Evolutionary conservation across 2,329 filamentous ascomycete genomes (phyloP).

Genomic region (Helminthosporium solani): DNA sequence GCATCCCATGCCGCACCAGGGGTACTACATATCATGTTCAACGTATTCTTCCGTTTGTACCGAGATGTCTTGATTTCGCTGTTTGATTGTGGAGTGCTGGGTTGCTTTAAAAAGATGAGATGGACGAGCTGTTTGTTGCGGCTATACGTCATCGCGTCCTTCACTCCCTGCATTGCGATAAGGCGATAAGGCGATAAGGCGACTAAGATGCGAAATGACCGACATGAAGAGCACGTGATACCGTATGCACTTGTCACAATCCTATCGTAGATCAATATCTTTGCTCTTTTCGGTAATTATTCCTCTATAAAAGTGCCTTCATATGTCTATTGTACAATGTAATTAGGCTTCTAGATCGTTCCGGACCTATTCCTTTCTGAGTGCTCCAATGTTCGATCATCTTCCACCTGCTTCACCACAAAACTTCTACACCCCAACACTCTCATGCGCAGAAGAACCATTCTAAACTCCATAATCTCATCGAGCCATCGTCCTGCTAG

Average conservation of each 20-base stretch:
- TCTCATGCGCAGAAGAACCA: constrained; percentile 1
- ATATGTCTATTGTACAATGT: too few relatives aligned
- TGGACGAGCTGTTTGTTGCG: too few relatives aligned
- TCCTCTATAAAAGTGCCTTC: too few relatives aligned
- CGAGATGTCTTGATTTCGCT: not conserved
- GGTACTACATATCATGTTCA: not conserved
- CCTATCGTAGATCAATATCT: too few relatives aligned
- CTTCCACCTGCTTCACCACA: not conserved
- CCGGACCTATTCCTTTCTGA: not conserved
- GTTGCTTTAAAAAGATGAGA: too few relatives aligned
- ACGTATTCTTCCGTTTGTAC: not conserved
- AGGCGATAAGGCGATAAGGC: not conserved
- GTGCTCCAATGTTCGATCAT: not conserved
- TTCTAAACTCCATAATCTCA: not conserved
- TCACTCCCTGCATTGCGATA: not conserved
- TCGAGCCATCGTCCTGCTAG: not conserved
- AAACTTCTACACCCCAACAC: not conserved
- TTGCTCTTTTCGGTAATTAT: too few relatives aligned
- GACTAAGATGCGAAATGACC: not conserved
- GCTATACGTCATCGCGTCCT: not conserved
- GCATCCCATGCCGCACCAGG: constrained; percentile 1
- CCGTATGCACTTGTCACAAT: too few relatives aligned
- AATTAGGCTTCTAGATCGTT: too few relatives aligned
- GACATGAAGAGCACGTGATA: not conserved
- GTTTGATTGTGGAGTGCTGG: too few relatives aligned